These are phyloP conservation scores for Aspergillus pseudonomiae DNA, from an alignment of 2,329 filamentous ascomycete species.

Conservation along the genomic window DNA sequence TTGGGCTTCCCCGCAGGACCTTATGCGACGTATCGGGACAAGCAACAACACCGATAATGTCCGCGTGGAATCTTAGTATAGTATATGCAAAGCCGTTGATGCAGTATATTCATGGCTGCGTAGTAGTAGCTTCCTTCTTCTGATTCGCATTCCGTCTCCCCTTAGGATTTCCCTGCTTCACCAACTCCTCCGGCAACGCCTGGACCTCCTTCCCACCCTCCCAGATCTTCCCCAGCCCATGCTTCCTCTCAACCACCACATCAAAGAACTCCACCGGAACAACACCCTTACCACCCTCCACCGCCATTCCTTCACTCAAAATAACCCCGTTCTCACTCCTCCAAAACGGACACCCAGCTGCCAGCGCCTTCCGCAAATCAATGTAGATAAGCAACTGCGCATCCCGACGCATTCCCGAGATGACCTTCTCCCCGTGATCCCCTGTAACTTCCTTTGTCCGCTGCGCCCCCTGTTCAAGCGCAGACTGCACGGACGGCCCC, in stretches of 20 bases:
- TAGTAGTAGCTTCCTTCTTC: background rate
- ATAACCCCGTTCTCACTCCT: slow-evolving; percentile 77
- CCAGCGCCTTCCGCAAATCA: slow-evolving; percentile 68
- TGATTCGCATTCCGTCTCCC: slow-evolving; percentile 18
- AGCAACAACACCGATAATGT: background rate
- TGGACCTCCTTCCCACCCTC: slow-evolving; percentile 56
- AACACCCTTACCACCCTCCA: slow-evolving; percentile 58
- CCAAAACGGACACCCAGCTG: slow-evolving; percentile 71
- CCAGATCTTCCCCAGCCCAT: slow-evolving; percentile 72
- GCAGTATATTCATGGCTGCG: too few relatives aligned
- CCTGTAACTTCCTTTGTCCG: slow-evolving; percentile 18
- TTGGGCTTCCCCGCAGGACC: background rate
- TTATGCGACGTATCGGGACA: background rate
- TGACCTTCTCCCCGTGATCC: slow-evolving; percentile 49
- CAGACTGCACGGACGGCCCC: slow-evolving; percentile 60
- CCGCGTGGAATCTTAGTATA: too few relatives aligned
- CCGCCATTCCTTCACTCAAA: slow-evolving; percentile 57
- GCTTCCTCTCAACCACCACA: slow-evolving; percentile 72
- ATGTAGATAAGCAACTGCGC: slow-evolving; percentile 79
- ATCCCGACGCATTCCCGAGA: slow-evolving; percentile 79
- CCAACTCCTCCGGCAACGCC: slow-evolving; percentile 51
- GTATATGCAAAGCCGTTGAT: too few relatives aligned
- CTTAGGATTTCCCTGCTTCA: slow-evolving; percentile 40
- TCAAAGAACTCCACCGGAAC: slow-evolving; percentile 70
- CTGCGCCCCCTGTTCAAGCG: slow-evolving; percentile 33